A percentile compares a stretch with the other conserved stretches of the same genome.
These are phyloP conservation scores for Umbelopsis isabellina DNA, from an alignment of 192 early-diverging fungal species.

Conservation along the genomic window DNA sequence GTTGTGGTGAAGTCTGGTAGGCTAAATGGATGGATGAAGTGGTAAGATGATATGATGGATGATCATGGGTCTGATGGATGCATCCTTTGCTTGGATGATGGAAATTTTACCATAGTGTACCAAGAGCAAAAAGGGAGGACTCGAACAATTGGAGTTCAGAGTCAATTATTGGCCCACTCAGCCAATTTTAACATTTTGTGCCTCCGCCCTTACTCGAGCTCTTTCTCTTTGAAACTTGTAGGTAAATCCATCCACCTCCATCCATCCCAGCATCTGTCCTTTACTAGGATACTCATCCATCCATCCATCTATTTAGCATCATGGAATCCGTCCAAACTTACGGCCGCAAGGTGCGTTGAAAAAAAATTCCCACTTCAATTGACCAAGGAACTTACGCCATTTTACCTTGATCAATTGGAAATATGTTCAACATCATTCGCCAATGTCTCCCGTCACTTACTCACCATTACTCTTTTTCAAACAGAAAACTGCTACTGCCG, in stretches of 20 bases:
- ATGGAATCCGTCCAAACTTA: slow-evolving; percentile 78
- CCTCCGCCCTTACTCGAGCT: neutral
- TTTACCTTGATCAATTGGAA: neutral
- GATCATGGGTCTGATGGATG: neutral
- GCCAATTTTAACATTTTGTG: slow-evolving; percentile 4
- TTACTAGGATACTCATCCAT: neutral
- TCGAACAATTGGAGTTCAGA: neutral
- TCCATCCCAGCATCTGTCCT: slow-evolving; percentile 17
- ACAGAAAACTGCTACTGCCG: slow-evolving; percentile 98
- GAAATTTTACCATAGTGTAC: slow-evolving; percentile 24
- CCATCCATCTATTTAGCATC: slow-evolving; percentile 23
- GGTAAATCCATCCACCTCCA: slow-evolving; percentile 6
- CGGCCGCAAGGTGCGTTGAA: slow-evolving; percentile 69
- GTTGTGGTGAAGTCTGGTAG: slow-evolving; percentile 82
- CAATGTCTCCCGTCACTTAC: neutral
- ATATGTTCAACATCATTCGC: slow-evolving; percentile 9
- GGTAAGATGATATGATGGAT: neutral
- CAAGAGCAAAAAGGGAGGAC: slow-evolving; percentile 25
- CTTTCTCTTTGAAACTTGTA: slow-evolving; percentile 23
- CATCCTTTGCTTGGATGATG: slow-evolving; percentile 12
- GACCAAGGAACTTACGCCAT: slow-evolving; percentile 93
- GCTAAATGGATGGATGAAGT: slow-evolving; percentile 44
- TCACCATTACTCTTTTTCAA: slow-evolving; percentile 21
- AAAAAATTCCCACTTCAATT: slow-evolving; percentile 98
- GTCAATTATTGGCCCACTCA: slow-evolving; percentile 6